Conservation (phyloP, 768 basidiomycete species). For the Suillus spraguei region DNA sequence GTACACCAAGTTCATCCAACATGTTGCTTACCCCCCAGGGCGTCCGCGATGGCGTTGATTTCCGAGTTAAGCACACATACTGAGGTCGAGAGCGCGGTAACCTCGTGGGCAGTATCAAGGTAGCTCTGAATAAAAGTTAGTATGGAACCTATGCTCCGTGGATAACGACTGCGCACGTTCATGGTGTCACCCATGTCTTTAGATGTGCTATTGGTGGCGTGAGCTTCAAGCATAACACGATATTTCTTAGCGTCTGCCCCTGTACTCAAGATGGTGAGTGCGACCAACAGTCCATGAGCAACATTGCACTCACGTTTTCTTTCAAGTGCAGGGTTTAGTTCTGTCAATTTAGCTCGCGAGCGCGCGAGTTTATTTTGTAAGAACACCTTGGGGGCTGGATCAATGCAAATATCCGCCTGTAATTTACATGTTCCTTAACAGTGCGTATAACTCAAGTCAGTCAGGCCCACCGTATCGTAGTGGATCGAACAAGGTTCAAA, state of each 20-base stretch:
- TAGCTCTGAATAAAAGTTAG: slow-evolving; percentile 47
- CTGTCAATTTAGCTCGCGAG: slow-evolving; percentile 62
- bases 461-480: slow-evolving; percentile 69
- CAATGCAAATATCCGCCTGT: slow-evolving; percentile 55
- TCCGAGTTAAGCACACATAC: slow-evolving; percentile 65
- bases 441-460: neutral
- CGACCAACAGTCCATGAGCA: slow-evolving; percentile 13
- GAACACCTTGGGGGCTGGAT: slow-evolving; percentile 72
- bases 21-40: slow-evolving; percentile 60
- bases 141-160: slow-evolving; percentile 7
- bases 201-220: slow-evolving; percentile 47
- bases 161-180: slow-evolving; percentile 19
- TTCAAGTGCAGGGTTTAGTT: slow-evolving; percentile 58
- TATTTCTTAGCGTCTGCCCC: slow-evolving; percentile 59
- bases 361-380: slow-evolving; percentile 77
- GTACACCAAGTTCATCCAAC: slow-evolving; percentile 16
- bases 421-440: slow-evolving; percentile 8
- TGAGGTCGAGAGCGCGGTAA: slow-evolving; percentile 54
- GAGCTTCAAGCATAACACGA: slow-evolving; percentile 46
- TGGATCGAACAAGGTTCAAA: slow-evolving; percentile 77
- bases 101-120: slow-evolving; percentile 64
- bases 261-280: slow-evolving; percentile 28
- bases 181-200: slow-evolving; percentile 51
- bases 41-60: slow-evolving; percentile 56
- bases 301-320: slow-evolving; percentile 54